phyloP scores from a whole-genome alignment of 768 basidiomycete species.

The Pleurotus djamor region DNA sequence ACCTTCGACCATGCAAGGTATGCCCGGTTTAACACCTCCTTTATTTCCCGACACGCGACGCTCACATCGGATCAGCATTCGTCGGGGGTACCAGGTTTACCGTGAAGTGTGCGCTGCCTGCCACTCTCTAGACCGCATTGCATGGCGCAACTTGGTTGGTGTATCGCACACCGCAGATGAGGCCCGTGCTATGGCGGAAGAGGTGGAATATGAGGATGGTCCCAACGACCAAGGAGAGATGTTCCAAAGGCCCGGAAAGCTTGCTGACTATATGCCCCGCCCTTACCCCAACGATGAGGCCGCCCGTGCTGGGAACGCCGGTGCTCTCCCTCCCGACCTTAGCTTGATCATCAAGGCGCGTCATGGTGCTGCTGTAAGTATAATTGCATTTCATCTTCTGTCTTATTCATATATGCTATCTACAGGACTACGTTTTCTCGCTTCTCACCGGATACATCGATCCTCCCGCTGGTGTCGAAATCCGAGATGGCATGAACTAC shows the following conservation, averaged over 20 bases:
- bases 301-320: conserved; percentile 89
- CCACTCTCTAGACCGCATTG: conserved; percentile 98
- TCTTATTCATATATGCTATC: neutral
- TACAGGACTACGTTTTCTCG: conserved; percentile 94
- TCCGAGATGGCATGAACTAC: conserved; percentile 99
- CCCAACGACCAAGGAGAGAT: conserved; percentile 95
- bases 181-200: conserved; percentile 88
- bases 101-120: conserved; percentile 99
- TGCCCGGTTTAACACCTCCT: conserved; percentile 24
- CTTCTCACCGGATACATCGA: conserved; percentile 97
- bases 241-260: conserved; percentile 98
- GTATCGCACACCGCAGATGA: conserved; percentile 96
- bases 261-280: conserved; percentile 92
- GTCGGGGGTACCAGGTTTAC: conserved; percentile 96
- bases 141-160: conserved; percentile 99
- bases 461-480: conserved; percentile 91
- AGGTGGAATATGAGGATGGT: conserved; percentile 95
- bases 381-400: conserved; percentile 6
- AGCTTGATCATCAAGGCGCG: conserved; percentile 98
- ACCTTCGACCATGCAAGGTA: conserved; percentile 97
- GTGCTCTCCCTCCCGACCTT: conserved; percentile 96
- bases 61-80: conserved; percentile 58
- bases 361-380: conserved; percentile 89
- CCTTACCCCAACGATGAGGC: conserved; percentile 99
- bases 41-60: conserved; percentile 10